Percentiles rank a stretch among this genome's conserved stretches.
Evolutionary conservation across 192 early-diverging fungal species (phyloP).

Genomic region (Backusella liffmaniae): DNA sequence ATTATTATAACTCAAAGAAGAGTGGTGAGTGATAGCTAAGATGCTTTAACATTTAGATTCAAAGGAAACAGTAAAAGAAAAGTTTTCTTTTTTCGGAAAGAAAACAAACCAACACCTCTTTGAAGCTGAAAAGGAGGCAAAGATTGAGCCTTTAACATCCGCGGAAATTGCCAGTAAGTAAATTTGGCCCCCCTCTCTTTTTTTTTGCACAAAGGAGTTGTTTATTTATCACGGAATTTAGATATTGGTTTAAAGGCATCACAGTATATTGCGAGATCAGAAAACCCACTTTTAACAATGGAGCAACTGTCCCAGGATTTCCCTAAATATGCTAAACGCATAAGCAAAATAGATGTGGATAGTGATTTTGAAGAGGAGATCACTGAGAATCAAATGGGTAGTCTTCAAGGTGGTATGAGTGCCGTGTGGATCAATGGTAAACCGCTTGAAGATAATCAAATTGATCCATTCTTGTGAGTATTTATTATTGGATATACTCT

Average conservation of each 20-base stretch:
- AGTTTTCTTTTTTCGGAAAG: constrained; percentile 17
- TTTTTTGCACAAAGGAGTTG: background rate
- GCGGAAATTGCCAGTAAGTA: constrained; percentile 53
- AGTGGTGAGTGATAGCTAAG: background rate
- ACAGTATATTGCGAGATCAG: constrained; percentile 64
- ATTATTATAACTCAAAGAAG: background rate
- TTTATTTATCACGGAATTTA: background rate
- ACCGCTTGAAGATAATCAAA: constrained; percentile 44
- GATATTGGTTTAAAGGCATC: constrained; percentile 71
- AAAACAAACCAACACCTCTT: constrained; percentile 39
- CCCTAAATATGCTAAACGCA: constrained; percentile 82
- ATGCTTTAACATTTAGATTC: constrained; percentile 6
- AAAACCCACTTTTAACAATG: constrained; percentile 64
- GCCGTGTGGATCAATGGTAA: constrained; percentile 69
- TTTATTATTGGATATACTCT: background rate
- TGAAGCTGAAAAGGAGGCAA: constrained; percentile 36
- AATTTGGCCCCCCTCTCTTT: no score
- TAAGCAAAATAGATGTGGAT: constrained; percentile 56
- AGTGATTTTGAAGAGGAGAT: constrained; percentile 44
- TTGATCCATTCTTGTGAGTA: constrained; percentile 66
- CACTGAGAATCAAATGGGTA: constrained; percentile 21
- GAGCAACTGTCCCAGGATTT: constrained; percentile 77
- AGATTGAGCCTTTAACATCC: constrained; percentile 49
- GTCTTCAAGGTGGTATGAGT: constrained; percentile 23
- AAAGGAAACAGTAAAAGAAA: constrained; percentile 14